These are phyloP conservation scores for Crucibulum laeve DNA, from an alignment of 768 basidiomycete species.

Conservation along the genomic window DNA sequence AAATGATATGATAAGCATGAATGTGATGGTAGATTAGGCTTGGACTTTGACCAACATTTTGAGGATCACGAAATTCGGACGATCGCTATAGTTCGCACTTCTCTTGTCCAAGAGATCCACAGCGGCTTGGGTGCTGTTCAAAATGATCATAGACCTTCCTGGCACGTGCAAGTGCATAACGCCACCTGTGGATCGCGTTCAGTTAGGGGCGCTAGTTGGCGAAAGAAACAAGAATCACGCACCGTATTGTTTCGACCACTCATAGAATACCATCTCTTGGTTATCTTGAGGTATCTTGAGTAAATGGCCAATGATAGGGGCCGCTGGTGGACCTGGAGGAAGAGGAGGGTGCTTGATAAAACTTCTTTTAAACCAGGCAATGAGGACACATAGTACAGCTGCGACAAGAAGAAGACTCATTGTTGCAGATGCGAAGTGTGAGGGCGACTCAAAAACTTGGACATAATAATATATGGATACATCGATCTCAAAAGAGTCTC, in stretches of 20 bases:
- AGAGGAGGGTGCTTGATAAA: too few relatives aligned
- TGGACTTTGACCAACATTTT: too few relatives aligned
- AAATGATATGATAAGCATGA: not conserved
- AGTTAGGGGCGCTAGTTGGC: not conserved
- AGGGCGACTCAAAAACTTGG: too few relatives aligned
- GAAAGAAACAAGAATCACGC: not conserved
- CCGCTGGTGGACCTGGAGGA: conserved; percentile 20
- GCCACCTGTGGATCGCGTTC: conserved; percentile 10
- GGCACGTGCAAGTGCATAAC: conserved; percentile 17
- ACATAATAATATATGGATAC: too few relatives aligned
- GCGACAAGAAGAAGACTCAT: too few relatives aligned
- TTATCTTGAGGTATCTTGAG: conserved; percentile 15
- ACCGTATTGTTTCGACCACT: conserved; percentile 26
- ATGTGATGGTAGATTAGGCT: conserved; percentile 1
- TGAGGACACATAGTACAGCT: too few relatives aligned
- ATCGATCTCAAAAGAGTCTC: too few relatives aligned
- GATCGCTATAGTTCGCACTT: conserved; percentile 20
- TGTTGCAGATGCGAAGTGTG: too few relatives aligned
- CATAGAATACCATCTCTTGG: conserved; percentile 15
- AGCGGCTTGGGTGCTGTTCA: conserved; percentile 18
- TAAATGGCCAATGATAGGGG: conserved; percentile 22
- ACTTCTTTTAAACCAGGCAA: too few relatives aligned
- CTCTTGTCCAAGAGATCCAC: conserved; percentile 22
- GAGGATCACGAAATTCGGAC: conserved; percentile 12
- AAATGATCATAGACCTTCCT: conserved; percentile 19